Conservation (phyloP, 106 monocot genomes). For the Iris macrosiphon region DNA sequence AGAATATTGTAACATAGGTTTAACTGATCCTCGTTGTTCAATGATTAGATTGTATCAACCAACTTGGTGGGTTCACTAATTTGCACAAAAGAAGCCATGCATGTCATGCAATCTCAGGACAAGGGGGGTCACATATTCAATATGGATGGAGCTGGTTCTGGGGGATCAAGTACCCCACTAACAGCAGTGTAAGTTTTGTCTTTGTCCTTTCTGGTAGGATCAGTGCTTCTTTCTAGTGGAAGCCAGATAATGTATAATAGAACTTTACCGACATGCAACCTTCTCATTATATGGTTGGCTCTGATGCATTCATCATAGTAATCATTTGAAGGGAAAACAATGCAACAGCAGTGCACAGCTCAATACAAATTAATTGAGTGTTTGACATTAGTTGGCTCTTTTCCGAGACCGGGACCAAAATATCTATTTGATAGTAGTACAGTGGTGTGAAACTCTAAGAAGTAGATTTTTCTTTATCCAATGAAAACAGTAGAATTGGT, state of each 20-base stretch:
- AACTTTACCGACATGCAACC: background rate
- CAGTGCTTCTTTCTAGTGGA: background rate
- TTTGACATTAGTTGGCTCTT: background rate
- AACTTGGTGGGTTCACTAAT: constrained; percentile 92
- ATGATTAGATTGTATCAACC: constrained; percentile 82
- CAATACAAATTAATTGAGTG: background rate
- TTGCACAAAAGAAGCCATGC: constrained; percentile 97
- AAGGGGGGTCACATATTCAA: constrained; percentile 97
- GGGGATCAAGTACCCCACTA: constrained; percentile 96
- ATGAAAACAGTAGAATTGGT: background rate
- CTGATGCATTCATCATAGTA: background rate
- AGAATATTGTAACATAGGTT: background rate
- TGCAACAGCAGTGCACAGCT: background rate
- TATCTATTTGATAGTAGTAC: too few species aligned
- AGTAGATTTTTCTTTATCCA: background rate
- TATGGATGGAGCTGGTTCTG: constrained; percentile 99
- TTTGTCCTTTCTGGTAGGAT: background rate
- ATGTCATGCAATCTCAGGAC: constrained; percentile 54
- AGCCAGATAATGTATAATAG: background rate
- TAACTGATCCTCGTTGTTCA: constrained; percentile 1
- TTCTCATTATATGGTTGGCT: background rate
- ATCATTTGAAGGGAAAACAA: background rate
- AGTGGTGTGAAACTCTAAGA: background rate
- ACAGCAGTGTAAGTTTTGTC: constrained; percentile 81
- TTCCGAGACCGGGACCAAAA: background rate